phyloP scores from a whole-genome alignment of 2,329 filamentous ascomycete species.

The Paecilomyces variotii region DNA sequence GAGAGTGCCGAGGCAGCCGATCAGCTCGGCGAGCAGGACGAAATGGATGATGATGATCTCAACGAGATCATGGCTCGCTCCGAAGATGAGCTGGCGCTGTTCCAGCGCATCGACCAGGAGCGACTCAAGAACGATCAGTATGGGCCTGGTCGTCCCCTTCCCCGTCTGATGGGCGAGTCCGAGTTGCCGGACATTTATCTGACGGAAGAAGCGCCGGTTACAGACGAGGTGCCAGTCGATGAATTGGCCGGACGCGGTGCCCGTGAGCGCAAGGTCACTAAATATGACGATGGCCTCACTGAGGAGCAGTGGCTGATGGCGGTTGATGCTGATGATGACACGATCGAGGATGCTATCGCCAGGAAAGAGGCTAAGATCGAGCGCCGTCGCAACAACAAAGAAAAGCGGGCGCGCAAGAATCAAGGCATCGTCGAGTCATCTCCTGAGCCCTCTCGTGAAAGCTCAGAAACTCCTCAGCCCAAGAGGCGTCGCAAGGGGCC shows the following conservation, averaged over 20 bases:
- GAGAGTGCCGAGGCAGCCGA: slow-evolving; percentile 67
- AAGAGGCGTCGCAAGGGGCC: slow-evolving; percentile 76
- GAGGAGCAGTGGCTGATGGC: slow-evolving; percentile 99
- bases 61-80: slow-evolving; percentile 89
- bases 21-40: slow-evolving; percentile 75
- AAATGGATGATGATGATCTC: slow-evolving; percentile 97
- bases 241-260: slow-evolving; percentile 80
- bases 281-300: slow-evolving; percentile 93
- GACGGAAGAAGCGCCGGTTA: slow-evolving; percentile 71
- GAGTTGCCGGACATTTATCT: slow-evolving; percentile 94
- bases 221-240: slow-evolving; percentile 59
- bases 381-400: slow-evolving; percentile 67
- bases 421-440: slow-evolving; percentile 55
- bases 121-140: slow-evolving; percentile 60
- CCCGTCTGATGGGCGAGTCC: slow-evolving; percentile 76
- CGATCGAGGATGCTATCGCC: slow-evolving; percentile 83
- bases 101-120: slow-evolving; percentile 77
- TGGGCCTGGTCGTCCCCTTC: slow-evolving; percentile 58
- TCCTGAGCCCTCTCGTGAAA: slow-evolving; percentile 69
- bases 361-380: slow-evolving; percentile 81
- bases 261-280: slow-evolving; percentile 86
- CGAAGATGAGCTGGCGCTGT: slow-evolving; percentile 66
- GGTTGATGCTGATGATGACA: slow-evolving; percentile 93
- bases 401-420: slow-evolving; percentile 47
- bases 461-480: slow-evolving; percentile 69